These are phyloP conservation scores for Cornus kousa DNA, from an alignment of 148 eudicot genomes.

Conservation along the genomic window DNA sequence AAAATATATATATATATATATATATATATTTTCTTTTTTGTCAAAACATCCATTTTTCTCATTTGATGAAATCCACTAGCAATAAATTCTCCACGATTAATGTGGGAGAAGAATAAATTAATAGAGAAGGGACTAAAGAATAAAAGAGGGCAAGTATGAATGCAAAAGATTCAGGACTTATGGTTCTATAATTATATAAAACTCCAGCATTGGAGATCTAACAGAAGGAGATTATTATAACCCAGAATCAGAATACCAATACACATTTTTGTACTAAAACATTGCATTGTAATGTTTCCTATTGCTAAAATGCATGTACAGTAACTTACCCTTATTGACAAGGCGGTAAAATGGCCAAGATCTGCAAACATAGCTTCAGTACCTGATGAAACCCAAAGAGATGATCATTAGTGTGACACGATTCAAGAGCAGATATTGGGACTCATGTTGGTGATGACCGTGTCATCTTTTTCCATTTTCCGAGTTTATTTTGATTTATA, in stretches of 20 bases:
- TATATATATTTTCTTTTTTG: too few species aligned
- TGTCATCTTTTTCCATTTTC: too few species aligned
- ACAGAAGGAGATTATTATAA: not conserved
- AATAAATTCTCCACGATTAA: not conserved
- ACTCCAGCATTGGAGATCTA: not conserved
- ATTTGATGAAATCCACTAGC: not conserved
- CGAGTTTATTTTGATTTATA: too few species aligned
- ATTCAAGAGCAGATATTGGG: slow-evolving; percentile 2
- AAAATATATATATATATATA: too few species aligned
- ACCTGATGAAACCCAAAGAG: slow-evolving; percentile 52
- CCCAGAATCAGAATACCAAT: not conserved
- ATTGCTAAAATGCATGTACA: not conserved
- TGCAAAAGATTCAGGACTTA: not conserved
- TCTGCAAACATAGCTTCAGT: slow-evolving; percentile 99
- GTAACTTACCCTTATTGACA: slow-evolving; percentile 65
- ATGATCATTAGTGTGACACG: not conserved
- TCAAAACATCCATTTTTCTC: not conserved
- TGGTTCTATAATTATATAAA: not conserved
- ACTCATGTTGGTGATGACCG: not conserved
- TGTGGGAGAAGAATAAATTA: not conserved
- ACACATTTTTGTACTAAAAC: not conserved
- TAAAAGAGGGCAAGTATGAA: too few species aligned
- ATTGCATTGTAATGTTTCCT: not conserved
- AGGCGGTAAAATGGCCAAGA: slow-evolving; percentile 85
- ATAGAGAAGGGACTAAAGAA: too few species aligned